Base-by-base conservation (phyloP, 176 grass and related monocot species). In the Lolium rigidum region DNA sequence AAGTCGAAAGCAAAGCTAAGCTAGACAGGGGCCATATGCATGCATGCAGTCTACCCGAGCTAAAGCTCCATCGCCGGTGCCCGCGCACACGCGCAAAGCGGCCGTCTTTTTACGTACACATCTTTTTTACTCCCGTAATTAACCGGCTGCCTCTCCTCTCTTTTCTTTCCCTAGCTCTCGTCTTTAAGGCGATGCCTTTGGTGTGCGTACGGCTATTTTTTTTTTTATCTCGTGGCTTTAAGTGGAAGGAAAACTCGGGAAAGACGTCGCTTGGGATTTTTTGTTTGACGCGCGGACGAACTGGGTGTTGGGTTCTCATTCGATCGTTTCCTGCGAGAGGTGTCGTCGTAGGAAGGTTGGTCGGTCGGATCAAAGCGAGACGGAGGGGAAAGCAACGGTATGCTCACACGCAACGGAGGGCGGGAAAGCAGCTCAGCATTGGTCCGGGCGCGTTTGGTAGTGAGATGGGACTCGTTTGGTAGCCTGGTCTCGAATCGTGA, bases 71-170 rank as follows among this genome's bases (percentile, higher is more conserved):
- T n/a, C 46, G 31, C 31, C 31, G 3, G 2, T 35, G 59, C 78
- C 6, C 15, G 44, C 25, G 20, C 79, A 64, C 86, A 24, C 72
- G 18, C 77, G 17, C 86, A 68, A 22, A 75, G 66, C 47, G 41
- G 39, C 2, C 83, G 78, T 70, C 88, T 86, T 89, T 89, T 89
- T 81, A 85, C 83, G 61, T 55, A 16, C 67, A 35, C 31, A 3
- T 35, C 31, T 35, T 35, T 35, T 35, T 35, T 35, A 35, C 31
- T 35, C 31, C 31, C 2, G 51, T 9, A 74, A 74, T 75, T 65
- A 16, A 65, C 52, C 31, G 31, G 31, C 37, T 22, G 43, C 48
- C 9, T 17, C 49, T 21, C 5, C 20, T 11, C 84, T 43, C 5
- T 28, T 4, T 0, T 9, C 2, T 9, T 43, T 70, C 2, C 31